Evolutionary conservation across 1,284 basidiomycete species (phyloP).

Genomic region (Phlebopus sp.): DNA sequence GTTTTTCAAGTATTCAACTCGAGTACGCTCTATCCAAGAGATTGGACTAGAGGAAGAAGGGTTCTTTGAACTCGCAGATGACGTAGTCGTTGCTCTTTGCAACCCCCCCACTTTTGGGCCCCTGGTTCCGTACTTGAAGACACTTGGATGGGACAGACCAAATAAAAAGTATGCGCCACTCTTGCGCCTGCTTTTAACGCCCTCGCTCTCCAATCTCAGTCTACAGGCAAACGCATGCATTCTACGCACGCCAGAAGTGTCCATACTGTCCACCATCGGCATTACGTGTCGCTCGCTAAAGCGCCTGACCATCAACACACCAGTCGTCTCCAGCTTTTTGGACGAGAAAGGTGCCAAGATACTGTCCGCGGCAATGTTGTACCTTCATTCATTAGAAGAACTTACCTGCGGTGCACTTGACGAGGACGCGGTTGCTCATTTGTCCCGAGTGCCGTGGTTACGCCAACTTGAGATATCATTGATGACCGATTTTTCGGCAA

Average conservation of each 20-base stretch:
- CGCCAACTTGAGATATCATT: constrained; percentile 17
- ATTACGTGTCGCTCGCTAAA: constrained; percentile 20
- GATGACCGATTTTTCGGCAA: constrained; percentile 11
- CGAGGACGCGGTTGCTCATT: constrained; percentile 23
- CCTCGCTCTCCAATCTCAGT: constrained; percentile 18
- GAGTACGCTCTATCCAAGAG: background rate
- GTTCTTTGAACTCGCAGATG: constrained; percentile 14
- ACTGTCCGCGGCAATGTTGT: constrained; percentile 18
- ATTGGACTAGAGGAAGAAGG: background rate
- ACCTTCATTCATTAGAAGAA: constrained; percentile 16
- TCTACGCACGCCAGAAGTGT: constrained; percentile 18
- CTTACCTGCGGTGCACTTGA: constrained; percentile 21
- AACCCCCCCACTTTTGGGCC: constrained; percentile 22
- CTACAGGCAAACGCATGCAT: constrained; percentile 5
- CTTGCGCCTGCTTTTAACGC: constrained; percentile 21
- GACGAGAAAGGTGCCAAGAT: constrained; percentile 15
- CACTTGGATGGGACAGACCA: constrained; percentile 21
- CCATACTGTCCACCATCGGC: constrained; percentile 22
- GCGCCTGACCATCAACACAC: constrained; percentile 10
- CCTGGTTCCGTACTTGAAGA: constrained; percentile 21
- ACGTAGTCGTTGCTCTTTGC: constrained; percentile 24
- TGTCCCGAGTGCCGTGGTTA: constrained; percentile 20
- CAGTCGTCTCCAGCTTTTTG: background rate
- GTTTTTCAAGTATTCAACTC: constrained; percentile 25
- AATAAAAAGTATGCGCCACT: constrained; percentile 18